Conservation (phyloP, 2,329 filamentous ascomycete genomes). For the Ophiostoma himal-ulmi region DNA sequence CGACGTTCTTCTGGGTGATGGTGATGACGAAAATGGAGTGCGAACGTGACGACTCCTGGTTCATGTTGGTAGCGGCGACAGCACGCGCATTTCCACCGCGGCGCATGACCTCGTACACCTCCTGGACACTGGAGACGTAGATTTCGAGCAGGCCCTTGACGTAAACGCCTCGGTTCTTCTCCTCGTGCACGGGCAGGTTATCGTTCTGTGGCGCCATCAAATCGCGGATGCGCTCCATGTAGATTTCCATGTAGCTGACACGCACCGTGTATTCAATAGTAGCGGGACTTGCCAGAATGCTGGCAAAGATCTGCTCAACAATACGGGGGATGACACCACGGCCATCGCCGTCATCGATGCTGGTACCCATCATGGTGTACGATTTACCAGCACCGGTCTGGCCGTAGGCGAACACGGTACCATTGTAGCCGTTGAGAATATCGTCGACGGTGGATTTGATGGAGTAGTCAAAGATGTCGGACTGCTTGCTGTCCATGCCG, state of each 20-base stretch:
- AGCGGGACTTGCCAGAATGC: constrained; percentile 82
- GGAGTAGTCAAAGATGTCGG: constrained; percentile 96
- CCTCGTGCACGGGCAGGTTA: constrained; percentile 95
- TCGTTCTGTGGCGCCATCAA: constrained; percentile 87
- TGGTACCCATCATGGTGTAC: constrained; percentile 96
- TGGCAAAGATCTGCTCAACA: constrained; percentile 94
- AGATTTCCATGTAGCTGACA: constrained; percentile 99
- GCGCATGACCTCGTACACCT: constrained; percentile 95
- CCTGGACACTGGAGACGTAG: constrained; percentile 90
- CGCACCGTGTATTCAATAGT: constrained; percentile 98
- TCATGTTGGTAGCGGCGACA: constrained; percentile 98
- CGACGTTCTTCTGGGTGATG: constrained; percentile 94
- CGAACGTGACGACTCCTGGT: constrained; percentile 94
- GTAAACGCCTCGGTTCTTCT: constrained; percentile 92
- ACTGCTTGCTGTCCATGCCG: constrained; percentile 83
- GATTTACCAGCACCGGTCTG: constrained; percentile 98
- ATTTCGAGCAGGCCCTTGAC: constrained; percentile 93
- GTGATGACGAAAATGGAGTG: constrained; percentile 98
- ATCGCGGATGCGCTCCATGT: constrained; percentile 98
- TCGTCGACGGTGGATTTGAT: constrained; percentile 95
- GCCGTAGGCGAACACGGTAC: constrained; percentile 96
- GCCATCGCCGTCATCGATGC: constrained; percentile 81
- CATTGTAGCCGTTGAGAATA: constrained; percentile 98
- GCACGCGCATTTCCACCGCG: constrained; percentile 82
- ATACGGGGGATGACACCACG: constrained; percentile 96